A percentile compares a stretch with the other conserved stretches of the same genome.
phyloP scores from a whole-genome alignment of 2,329 filamentous ascomycete species.

The Cercospora zeina region DNA sequence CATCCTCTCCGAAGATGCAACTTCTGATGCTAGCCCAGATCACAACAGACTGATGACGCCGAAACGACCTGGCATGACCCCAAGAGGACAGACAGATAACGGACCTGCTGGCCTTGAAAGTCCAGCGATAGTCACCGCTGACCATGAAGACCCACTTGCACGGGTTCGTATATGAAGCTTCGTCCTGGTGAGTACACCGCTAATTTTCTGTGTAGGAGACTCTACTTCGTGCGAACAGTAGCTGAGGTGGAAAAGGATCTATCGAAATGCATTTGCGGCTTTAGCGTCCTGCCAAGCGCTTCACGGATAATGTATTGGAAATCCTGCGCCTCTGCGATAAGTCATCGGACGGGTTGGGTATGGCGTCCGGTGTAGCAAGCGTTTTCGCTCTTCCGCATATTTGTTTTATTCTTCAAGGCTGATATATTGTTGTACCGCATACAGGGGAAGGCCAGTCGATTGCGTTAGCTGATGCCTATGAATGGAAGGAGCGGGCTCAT shows the following conservation, averaged over 20 bases:
- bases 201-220: slow-evolving; percentile 30
- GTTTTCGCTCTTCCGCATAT: neutral
- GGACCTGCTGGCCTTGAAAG: slow-evolving; percentile 64
- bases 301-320: neutral
- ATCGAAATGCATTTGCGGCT: slow-evolving; percentile 9
- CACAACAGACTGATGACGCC: slow-evolving; percentile 33
- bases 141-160: slow-evolving; percentile 61
- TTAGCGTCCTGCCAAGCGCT: slow-evolving; percentile 1
- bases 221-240: slow-evolving; percentile 35
- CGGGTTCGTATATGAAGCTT: slow-evolving; percentile 49
- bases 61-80: slow-evolving; percentile 57
- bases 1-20: slow-evolving; percentile 31
- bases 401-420: neutral
- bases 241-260: slow-evolving; percentile 27
- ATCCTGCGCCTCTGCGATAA: neutral
- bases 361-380: neutral
- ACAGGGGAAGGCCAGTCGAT: neutral
- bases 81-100: slow-evolving; percentile 68
- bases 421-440: neutral
- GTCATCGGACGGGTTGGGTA: slow-evolving; percentile 2
- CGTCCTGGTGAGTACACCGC: neutral
- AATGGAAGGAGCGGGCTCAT: neutral
- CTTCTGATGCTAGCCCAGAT: slow-evolving; percentile 33
- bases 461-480: neutral
- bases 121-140: slow-evolving; percentile 61